Conservation (phyloP, 2,329 filamentous ascomycete genomes). For the Neofusicoccum sp. region DNA sequence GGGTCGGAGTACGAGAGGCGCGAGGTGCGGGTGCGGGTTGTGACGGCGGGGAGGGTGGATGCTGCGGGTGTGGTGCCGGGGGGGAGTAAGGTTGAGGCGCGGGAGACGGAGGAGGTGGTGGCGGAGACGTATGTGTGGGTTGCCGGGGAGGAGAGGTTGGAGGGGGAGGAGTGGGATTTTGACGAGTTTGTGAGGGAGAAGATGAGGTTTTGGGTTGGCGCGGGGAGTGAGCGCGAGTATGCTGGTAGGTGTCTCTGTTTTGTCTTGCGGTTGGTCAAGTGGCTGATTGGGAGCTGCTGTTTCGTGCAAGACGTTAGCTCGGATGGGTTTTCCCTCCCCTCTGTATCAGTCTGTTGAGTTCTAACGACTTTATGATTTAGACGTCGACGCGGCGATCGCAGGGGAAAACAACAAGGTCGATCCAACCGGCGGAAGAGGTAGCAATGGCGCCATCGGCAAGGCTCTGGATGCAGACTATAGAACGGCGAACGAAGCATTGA, state of each 20-base stretch:
- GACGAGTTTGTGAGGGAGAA: slow-evolving; percentile 77
- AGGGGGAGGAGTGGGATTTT: slow-evolving; percentile 83
- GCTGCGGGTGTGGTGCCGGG: slow-evolving; percentile 23
- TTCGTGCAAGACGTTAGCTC: too few relatives aligned
- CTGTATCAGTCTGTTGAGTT: too few relatives aligned
- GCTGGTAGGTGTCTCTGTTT: not conserved
- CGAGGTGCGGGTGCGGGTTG: slow-evolving; percentile 46
- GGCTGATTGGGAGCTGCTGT: not conserved
- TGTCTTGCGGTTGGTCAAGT: not conserved
- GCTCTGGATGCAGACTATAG: slow-evolving; percentile 33
- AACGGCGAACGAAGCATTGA: not conserved
- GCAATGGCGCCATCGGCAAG: slow-evolving; percentile 41
- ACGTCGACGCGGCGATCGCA: slow-evolving; percentile 46
- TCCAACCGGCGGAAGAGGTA: slow-evolving; percentile 46
- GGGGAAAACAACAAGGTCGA: slow-evolving; percentile 31
- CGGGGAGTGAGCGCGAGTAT: slow-evolving; percentile 22
- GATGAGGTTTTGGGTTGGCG: slow-evolving; percentile 58
- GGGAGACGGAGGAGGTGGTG: slow-evolving; percentile 40
- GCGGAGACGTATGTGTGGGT: slow-evolving; percentile 55
- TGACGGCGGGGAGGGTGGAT: slow-evolving; percentile 23
- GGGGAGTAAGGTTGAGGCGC: slow-evolving; percentile 28
- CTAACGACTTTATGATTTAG: slow-evolving; percentile 23
- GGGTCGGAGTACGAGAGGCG: slow-evolving; percentile 67
- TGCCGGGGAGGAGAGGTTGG: slow-evolving; percentile 51
- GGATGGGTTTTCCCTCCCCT: too few relatives aligned